Evolutionary conservation across 495 filamentous ascomycete species (phyloP).

Genomic region (Pyrenula massariospora): DNA sequence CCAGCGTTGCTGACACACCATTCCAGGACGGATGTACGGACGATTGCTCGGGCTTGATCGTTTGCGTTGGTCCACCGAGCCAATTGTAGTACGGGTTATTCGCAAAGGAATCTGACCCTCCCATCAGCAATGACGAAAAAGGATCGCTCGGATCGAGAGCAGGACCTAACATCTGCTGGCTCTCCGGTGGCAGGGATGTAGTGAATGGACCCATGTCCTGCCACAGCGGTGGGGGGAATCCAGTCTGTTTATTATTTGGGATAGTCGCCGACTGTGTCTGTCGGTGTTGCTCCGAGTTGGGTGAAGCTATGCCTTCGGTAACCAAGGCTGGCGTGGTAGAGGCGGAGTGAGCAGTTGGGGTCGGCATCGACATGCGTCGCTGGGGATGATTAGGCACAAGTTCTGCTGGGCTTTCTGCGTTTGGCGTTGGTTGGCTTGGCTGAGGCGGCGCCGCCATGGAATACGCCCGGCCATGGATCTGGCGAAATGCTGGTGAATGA

Average conservation of each 20-base stretch:
- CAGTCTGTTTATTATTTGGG: slow-evolving; percentile 7
- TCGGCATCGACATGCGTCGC: slow-evolving; percentile 24
- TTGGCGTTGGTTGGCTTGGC: slow-evolving; percentile 8
- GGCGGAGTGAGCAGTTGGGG: slow-evolving; percentile 12
- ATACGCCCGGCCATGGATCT: slow-evolving; percentile 20
- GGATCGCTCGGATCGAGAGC: slow-evolving; percentile 29
- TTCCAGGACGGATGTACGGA: slow-evolving; percentile 11
- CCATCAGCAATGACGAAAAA: slow-evolving; percentile 29
- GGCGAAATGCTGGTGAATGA: slow-evolving; percentile 11
- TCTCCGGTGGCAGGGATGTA: slow-evolving; percentile 31
- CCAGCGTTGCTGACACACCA: slow-evolving; percentile 18
- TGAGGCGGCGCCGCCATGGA: slow-evolving; percentile 17
- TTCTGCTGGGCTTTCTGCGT: slow-evolving; percentile 13
- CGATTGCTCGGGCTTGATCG: slow-evolving; percentile 9
- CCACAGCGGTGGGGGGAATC: slow-evolving; percentile 8
- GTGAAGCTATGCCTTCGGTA: slow-evolving; percentile 6
- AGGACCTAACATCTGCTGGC: slow-evolving; percentile 34
- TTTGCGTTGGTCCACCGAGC: slow-evolving; percentile 13
- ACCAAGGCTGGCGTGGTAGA: slow-evolving; percentile 12
- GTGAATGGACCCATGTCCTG: slow-evolving; percentile 24
- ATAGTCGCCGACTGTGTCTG: slow-evolving; percentile 3
- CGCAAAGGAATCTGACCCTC: slow-evolving; percentile 17
- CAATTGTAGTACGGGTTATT: slow-evolving; percentile 24
- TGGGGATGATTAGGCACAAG: slow-evolving; percentile 10
- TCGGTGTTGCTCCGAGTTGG: neutral